Conservation (phyloP, 257 asterid genomes). For the Nicotiana noctiflora region DNA sequence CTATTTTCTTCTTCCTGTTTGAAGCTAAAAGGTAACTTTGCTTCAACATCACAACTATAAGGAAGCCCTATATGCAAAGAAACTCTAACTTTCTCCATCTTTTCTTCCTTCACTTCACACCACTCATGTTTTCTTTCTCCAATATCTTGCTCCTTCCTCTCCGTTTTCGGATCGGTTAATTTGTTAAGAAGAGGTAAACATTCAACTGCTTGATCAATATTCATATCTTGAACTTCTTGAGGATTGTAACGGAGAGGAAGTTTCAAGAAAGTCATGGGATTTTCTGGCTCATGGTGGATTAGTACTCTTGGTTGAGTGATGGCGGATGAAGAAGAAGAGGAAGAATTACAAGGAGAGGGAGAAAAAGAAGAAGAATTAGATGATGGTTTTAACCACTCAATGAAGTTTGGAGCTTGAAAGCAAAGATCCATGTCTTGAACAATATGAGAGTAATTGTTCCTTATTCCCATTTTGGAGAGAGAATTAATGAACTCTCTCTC, state of each 20-base stretch:
- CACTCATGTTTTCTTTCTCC: background rate
- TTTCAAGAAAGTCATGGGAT: slow-evolving; percentile 40
- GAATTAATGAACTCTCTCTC: slow-evolving; percentile 12
- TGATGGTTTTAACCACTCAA: slow-evolving; percentile 65
- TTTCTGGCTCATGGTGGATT: background rate
- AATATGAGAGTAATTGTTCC: slow-evolving; percentile 25
- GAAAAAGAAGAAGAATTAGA: slow-evolving; percentile 11
- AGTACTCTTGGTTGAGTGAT: slow-evolving; percentile 15
- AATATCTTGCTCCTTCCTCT: slow-evolving; percentile 28
- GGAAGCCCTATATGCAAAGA: slow-evolving; percentile 83
- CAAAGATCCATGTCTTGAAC: slow-evolving; percentile 36
- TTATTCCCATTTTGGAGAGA: slow-evolving; percentile 27
- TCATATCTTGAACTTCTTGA: background rate
- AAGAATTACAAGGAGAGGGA: slow-evolving; percentile 7
- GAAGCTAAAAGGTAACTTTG: background rate
- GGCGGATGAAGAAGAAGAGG: slow-evolving; percentile 16
- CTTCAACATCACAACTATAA: slow-evolving; percentile 15
- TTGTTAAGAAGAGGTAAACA: slow-evolving; percentile 76
- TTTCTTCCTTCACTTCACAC: slow-evolving; percentile 13
- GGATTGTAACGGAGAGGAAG: slow-evolving; percentile 37
- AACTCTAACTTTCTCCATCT: slow-evolving; percentile 43
- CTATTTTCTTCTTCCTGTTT: slow-evolving; percentile 21
- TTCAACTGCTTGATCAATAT: slow-evolving; percentile 31
- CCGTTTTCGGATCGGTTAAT: slow-evolving; percentile 32
- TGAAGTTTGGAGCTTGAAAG: slow-evolving; percentile 38